A percentile compares a stretch with the other conserved stretches of the same genome.
Conservation (phyloP, 371 early-diverging fungal species). For the Circinella minor region DNA sequence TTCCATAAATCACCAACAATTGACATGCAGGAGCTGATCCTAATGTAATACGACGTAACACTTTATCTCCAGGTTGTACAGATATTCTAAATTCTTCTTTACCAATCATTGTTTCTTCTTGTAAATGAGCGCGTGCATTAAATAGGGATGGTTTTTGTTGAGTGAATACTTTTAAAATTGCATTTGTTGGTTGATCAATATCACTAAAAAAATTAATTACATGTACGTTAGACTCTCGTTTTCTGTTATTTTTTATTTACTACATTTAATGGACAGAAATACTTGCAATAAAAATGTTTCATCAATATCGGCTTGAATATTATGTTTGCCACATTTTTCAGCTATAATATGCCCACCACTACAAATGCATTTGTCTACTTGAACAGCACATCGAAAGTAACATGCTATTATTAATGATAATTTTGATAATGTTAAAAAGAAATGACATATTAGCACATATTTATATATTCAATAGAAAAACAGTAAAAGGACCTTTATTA, state of each 20-base stretch:
- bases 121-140: constrained; percentile 8
- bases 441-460: too few relatives aligned
- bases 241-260: too few relatives aligned
- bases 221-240: too few relatives aligned
- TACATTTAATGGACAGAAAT: too few relatives aligned
- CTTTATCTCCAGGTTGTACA: constrained; percentile 36
- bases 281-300: constrained; percentile 48
- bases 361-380: constrained; percentile 35
- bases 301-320: constrained; percentile 42
- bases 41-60: constrained; percentile 35
- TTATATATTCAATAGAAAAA: neutral
- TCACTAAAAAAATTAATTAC: constrained; percentile 28
- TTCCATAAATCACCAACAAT: constrained; percentile 41
- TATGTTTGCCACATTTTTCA: constrained; percentile 46
- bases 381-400: constrained; percentile 34
- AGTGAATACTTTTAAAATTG: constrained; percentile 32
- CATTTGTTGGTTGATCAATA: constrained; percentile 28
- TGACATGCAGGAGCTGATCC: constrained; percentile 30
- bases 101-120: constrained; percentile 30
- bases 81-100: constrained; percentile 33
- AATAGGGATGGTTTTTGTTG: constrained; percentile 29
- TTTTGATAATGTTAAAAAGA: neutral
- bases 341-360: constrained; percentile 28
- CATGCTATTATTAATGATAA: constrained; percentile 24
- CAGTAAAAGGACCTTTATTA: neutral